Evolutionary conservation across 2,329 filamentous ascomycete genomes (phyloP).

Genomic region (Lomentospora prolificans): DNA sequence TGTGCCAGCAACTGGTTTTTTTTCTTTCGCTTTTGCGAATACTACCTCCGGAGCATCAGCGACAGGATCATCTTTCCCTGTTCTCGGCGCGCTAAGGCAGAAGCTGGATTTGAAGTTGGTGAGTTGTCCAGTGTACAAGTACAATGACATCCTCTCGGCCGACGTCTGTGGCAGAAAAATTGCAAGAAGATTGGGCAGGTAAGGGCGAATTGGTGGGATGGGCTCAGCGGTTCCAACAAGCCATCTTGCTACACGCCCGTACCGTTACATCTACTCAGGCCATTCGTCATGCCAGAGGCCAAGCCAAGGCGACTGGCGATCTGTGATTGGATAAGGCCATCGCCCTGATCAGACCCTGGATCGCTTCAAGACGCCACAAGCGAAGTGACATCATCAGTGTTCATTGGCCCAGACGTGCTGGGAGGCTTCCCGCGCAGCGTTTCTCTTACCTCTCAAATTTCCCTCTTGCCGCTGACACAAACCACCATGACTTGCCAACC

Average conservation of each 20-base stretch:
- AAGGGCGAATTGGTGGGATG: too few species aligned
- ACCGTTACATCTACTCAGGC: neutral
- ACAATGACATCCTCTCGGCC: too few species aligned
- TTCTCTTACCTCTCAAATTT: neutral
- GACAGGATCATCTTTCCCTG: neutral
- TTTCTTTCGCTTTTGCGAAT: neutral
- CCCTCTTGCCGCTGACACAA: neutral
- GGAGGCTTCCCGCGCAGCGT: neutral
- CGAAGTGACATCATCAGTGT: neutral
- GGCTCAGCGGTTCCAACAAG: too few species aligned
- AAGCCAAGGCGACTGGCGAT: neutral
- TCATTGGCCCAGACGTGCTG: neutral
- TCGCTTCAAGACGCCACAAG: neutral
- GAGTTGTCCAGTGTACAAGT: neutral
- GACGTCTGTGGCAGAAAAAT: too few species aligned
- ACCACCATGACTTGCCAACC: neutral
- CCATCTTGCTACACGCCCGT: neutral
- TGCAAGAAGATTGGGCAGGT: too few species aligned
- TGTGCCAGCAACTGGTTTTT: neutral
- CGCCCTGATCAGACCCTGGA: neutral
- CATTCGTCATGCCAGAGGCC: neutral
- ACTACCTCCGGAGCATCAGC: neutral
- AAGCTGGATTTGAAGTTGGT: neutral
- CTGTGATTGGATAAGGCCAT: neutral
- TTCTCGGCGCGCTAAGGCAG: neutral